Conservation (phyloP, 768 basidiomycete genomes). For the Clavaria fumosa region DNA sequence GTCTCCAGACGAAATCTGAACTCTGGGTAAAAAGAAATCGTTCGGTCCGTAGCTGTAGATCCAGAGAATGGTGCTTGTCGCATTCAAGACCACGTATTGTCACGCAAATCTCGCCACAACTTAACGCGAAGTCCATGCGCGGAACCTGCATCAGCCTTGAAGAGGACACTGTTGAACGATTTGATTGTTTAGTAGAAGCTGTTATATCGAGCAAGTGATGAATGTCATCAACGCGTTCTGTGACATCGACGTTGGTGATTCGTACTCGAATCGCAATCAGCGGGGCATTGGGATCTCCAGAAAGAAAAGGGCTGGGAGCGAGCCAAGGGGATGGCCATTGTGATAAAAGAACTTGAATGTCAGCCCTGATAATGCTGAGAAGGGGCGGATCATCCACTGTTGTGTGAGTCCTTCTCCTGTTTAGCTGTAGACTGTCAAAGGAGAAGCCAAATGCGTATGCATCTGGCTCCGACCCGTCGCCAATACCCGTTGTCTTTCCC, state of each 20-base stretch:
- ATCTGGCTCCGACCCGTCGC: conserved; percentile 28
- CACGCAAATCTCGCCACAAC: conserved; percentile 33
- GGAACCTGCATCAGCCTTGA: conserved; percentile 20
- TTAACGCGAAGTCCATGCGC: conserved; percentile 30
- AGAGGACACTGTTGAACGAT: conserved; percentile 9
- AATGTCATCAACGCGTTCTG: conserved; percentile 40
- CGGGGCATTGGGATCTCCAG: conserved; percentile 44
- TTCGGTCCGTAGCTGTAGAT: conserved; percentile 42
- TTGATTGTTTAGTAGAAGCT: conserved; percentile 10
- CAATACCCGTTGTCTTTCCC: conserved; percentile 22
- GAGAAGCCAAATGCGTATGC: conserved; percentile 32
- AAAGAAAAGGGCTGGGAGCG: conserved; percentile 29
- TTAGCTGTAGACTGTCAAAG: conserved; percentile 28
- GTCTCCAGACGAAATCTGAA: conserved; percentile 1
- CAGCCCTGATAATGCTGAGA: conserved; percentile 25
- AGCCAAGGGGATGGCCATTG: conserved; percentile 55
- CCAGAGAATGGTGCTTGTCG: conserved; percentile 26
- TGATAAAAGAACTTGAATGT: conserved; percentile 28
- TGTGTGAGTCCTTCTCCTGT: conserved; percentile 22
- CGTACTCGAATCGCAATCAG: conserved; percentile 32
- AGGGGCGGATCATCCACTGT: conserved; percentile 23
- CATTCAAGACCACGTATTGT: conserved; percentile 34
- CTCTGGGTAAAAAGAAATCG: conserved; percentile 19
- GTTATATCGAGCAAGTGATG: conserved; percentile 22
- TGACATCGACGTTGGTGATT: conserved; percentile 31